Conservation (phyloP, 164 flowering plant genomes). For the Annona cherimola region DNA sequence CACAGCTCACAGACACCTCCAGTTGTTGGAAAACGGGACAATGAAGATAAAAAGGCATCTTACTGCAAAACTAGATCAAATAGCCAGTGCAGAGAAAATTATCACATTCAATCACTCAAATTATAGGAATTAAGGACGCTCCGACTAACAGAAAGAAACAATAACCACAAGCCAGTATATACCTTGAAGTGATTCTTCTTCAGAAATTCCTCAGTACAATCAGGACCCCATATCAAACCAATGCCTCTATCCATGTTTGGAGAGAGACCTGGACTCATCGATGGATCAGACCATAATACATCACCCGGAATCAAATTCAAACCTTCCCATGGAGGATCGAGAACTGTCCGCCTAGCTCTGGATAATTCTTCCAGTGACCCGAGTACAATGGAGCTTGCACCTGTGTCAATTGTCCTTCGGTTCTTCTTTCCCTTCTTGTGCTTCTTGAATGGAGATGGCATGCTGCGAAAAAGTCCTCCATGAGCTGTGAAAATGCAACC, state of each 20-base stretch:
- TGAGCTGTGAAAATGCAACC: constrained; percentile 86
- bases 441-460: constrained; percentile 46
- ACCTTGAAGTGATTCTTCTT: constrained; percentile 74
- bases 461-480: constrained; percentile 91
- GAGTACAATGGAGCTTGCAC: constrained; percentile 36
- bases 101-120: background rate
- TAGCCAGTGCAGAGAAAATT: background rate
- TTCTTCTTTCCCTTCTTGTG: constrained; percentile 39
- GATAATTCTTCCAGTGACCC: constrained; percentile 85
- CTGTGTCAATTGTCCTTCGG: constrained; percentile 25
- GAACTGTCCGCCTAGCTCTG: constrained; percentile 85
- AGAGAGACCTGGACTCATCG: constrained; percentile 80
- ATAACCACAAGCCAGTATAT: background rate
- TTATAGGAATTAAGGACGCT: background rate
- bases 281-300: constrained; percentile 97
- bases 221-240: constrained; percentile 96
- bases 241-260: constrained; percentile 93
- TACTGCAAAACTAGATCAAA: background rate
- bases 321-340: constrained; percentile 98
- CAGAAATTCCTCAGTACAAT: constrained; percentile 87
- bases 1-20: background rate
- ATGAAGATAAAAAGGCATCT: background rate
- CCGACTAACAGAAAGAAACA: background rate
- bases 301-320: constrained; percentile 93
- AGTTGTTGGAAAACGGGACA: background rate